These are phyloP conservation scores for Tricholoma sp. DNA, from an alignment of 768 basidiomycete genomes.

Conservation along the genomic window DNA sequence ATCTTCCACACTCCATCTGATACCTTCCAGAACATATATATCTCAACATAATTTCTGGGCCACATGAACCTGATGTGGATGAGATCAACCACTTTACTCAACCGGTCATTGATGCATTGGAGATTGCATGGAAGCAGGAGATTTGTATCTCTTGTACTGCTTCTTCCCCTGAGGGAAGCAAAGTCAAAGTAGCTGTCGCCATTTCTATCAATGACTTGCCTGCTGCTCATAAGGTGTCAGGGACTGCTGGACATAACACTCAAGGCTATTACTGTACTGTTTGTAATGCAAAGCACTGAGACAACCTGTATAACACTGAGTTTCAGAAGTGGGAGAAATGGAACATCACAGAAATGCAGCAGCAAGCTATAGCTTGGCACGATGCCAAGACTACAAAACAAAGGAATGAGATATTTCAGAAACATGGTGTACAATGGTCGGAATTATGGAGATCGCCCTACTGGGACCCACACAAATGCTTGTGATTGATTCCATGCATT, in stretches of 20 bases:
- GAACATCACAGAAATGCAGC: constrained; percentile 4
- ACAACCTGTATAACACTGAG: constrained; percentile 8
- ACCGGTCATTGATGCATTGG: constrained; percentile 23
- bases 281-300: constrained; percentile 18
- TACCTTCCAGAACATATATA: constrained; percentile 31
- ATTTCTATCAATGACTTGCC: constrained; percentile 23
- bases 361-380: constrained; percentile 15
- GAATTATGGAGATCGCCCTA: constrained; percentile 21
- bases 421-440: constrained; percentile 21
- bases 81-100: constrained; percentile 23
- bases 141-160: constrained; percentile 13
- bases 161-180: not conserved
- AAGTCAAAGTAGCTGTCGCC: not conserved
- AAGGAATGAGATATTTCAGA: constrained; percentile 12
- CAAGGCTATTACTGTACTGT: constrained; percentile 25
- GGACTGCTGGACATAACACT: constrained; percentile 13
- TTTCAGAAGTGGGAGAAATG: constrained; percentile 10
- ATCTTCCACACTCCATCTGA: constrained; percentile 24
- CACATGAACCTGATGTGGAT: constrained; percentile 18
- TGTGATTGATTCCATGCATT: constrained; percentile 34
- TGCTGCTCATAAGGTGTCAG: no score
- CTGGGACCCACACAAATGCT: constrained; percentile 26
- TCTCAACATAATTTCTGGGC: constrained; percentile 25
- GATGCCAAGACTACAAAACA: constrained; percentile 10
- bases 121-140: constrained; percentile 12